Base-by-base conservation (phyloP, 192 early-diverging fungal species). In the Entomortierella chlamydospora region DNA sequence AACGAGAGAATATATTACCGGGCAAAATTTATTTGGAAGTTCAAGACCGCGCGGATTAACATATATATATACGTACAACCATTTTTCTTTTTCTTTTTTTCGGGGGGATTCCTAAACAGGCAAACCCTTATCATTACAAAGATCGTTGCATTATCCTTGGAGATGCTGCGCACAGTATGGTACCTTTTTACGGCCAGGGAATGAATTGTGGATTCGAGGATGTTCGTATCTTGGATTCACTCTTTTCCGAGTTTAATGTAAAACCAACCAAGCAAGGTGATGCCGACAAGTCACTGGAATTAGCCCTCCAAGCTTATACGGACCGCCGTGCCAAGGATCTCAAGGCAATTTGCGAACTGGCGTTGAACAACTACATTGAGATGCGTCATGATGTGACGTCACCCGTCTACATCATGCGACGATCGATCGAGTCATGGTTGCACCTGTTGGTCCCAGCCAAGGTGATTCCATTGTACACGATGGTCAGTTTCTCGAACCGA, bases 171-270 rank as follows among this genome's bases (percentile, higher is more conserved):
- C 97, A 99, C 68, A 92, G 94, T 50, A 99, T 99, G 97, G 97
- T 99, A 0, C 97, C 97, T 6, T 99, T 99, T 70, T 99, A 95
- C 57, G 97, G 97, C 20, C 93, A 95, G 72, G 97, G 97, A 12
- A 98, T 99, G 97, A 99, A 99, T 83, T 98, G 96, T 83, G 97
- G 97, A 5, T 97, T 99, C 59, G 93, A 99, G 71, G 97, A 99
- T 70, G 89, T 95, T 18, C 83, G 93, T 41, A 86, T 92, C 18
- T 82, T 95, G 51, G 66, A 90, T 49, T 30, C 61, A 6, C 78
- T 90, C 4, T 74, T 97, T 15, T 88, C 90, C 30, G 82, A 90
- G 28, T 84, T 87, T 50, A 49, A 81, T 33, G 72, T 89, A 15
- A 63, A 70, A 20, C 64, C 82, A 1, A 45, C 43, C 51, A 69